These are phyloP conservation scores for Cenchrus americanus DNA, from an alignment of 176 grass and related monocot species.

Conservation along the genomic window DNA sequence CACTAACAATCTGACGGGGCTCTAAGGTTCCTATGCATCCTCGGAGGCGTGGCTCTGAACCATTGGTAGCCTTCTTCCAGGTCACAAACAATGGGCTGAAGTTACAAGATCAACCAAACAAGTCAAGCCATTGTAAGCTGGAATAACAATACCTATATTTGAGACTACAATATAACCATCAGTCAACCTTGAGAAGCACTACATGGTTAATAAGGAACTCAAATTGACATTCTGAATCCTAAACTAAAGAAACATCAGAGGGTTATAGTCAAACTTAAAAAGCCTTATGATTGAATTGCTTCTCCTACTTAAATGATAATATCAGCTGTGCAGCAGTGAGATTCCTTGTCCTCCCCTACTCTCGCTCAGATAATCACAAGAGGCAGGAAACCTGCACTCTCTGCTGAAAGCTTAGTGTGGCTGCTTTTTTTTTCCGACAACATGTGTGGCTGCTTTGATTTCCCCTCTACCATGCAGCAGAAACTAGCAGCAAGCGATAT, in stretches of 20 bases:
- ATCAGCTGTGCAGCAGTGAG: background rate
- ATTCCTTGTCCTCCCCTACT: background rate
- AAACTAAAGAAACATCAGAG: background rate
- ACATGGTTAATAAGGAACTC: background rate
- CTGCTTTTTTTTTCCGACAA: background rate
- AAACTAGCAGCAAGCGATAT: background rate
- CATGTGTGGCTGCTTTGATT: background rate
- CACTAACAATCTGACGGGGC: slow-evolving; percentile 75
- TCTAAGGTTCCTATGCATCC: slow-evolving; percentile 99
- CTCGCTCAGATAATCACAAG: background rate
- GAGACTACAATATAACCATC: background rate
- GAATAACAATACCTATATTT: background rate
- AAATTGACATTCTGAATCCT: background rate
- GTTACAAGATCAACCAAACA: slow-evolving; percentile 29
- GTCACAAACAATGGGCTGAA: slow-evolving; percentile 99
- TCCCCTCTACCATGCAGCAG: background rate
- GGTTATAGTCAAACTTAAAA: background rate
- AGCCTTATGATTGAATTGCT: background rate
- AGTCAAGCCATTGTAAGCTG: background rate
- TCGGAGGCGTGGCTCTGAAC: slow-evolving; percentile 82
- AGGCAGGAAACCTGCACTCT: background rate
- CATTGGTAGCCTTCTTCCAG: slow-evolving; percentile 96
- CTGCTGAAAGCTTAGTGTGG: background rate
- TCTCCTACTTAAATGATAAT: background rate
- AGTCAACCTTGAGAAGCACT: background rate